These are phyloP conservation scores for Fusarium pseudoanthophilum DNA, from an alignment of 2,329 filamentous ascomycete species.

Conservation along the genomic window DNA sequence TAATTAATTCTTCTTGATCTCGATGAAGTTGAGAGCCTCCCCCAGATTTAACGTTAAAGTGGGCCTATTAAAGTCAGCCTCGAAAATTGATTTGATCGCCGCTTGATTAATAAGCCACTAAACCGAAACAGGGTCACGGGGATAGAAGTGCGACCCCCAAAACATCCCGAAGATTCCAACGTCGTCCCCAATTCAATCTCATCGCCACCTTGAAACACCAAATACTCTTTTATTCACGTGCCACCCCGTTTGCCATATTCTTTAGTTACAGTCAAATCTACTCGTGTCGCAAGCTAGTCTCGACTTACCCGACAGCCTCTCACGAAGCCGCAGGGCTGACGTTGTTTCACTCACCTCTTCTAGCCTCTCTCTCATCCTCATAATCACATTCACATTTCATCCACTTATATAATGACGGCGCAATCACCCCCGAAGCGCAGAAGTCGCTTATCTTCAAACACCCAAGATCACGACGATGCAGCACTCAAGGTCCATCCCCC, in stretches of 20 bases:
- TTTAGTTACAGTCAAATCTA: background rate
- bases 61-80: background rate
- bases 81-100: background rate
- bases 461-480: slow-evolving; percentile 38
- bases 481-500: slow-evolving; percentile 36
- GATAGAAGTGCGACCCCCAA: slow-evolving; percentile 30
- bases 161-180: slow-evolving; percentile 26
- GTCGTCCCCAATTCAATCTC: slow-evolving; percentile 15
- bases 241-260: background rate
- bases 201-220: slow-evolving; percentile 6
- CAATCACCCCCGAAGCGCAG: slow-evolving; percentile 32
- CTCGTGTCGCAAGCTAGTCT: background rate
- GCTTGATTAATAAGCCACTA: slow-evolving; percentile 19
- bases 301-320: background rate
- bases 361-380: background rate
- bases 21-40: slow-evolving; percentile 4
- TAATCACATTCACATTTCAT: background rate
- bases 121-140: slow-evolving; percentile 22
- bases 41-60: background rate
- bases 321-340: background rate
- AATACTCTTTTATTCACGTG: slow-evolving; percentile 8
- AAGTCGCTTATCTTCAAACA: slow-evolving; percentile 34
- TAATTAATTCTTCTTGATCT: background rate
- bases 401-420: slow-evolving; percentile 21
- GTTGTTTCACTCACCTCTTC: background rate